Conservation (phyloP, 192 early-diverging fungal genomes). For the Geranomyces michiganensis region DNA sequence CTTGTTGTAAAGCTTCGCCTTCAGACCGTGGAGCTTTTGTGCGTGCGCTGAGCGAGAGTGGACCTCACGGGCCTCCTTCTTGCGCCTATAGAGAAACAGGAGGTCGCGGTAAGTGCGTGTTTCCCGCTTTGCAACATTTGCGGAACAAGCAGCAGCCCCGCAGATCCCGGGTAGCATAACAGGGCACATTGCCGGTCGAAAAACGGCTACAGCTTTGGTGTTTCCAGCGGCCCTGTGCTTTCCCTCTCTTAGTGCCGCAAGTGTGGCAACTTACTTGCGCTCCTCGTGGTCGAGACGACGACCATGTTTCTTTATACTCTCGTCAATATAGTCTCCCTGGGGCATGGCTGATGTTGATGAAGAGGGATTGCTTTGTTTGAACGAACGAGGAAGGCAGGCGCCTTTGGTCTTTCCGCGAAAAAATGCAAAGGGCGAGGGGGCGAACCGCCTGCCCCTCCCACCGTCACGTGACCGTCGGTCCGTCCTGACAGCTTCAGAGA, state of each 20-base stretch:
- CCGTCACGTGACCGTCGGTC: neutral
- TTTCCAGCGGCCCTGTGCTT: neutral
- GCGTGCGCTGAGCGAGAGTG: constrained; percentile 93
- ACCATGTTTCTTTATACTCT: constrained; percentile 95
- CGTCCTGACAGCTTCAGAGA: neutral
- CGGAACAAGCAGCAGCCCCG: no score
- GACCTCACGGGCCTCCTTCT: constrained; percentile 88
- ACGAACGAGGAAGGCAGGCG: neutral
- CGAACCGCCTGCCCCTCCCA: neutral
- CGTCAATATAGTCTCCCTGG: constrained; percentile 99
- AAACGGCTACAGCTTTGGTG: no score
- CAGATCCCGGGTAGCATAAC: no score
- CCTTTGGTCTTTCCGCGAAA: neutral
- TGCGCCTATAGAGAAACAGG: constrained; percentile 65
- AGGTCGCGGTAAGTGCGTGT: no score
- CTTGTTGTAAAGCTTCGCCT: constrained; percentile 99
- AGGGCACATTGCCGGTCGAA: no score
- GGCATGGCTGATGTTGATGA: constrained; percentile 43
- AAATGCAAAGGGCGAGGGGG: neutral
- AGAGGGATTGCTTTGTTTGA: no score
- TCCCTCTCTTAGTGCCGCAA: neutral
- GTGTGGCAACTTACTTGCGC: constrained; percentile 70
- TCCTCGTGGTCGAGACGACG: constrained; percentile 93
- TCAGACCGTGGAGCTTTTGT: constrained; percentile 95
- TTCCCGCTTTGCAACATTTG: no score